A percentile compares a stretch with the other conserved stretches of the same genome.
Conservation (phyloP, 129 eudicot genomes). For the Artemisia annua region DNA sequence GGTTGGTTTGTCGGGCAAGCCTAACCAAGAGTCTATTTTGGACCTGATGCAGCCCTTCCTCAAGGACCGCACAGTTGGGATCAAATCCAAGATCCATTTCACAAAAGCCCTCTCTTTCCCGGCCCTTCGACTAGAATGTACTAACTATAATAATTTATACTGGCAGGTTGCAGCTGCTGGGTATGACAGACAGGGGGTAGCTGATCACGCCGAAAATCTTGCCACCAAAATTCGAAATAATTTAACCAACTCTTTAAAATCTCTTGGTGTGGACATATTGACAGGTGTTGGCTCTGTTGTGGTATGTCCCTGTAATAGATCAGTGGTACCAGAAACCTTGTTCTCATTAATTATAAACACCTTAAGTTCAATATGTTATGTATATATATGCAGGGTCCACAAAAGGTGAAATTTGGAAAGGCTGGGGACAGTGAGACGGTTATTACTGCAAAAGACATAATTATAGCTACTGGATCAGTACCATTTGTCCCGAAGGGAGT, state of each 20-base stretch:
- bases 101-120: too few relatives aligned
- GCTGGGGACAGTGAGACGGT: conserved; percentile 56
- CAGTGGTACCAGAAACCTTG: background rate
- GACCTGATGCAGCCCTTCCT: background rate
- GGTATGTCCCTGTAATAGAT: conserved; percentile 51
- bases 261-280: conserved; percentile 97
- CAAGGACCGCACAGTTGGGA: too few relatives aligned
- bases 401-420: conserved; percentile 66
- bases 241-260: conserved; percentile 87
- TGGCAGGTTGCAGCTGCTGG: conserved; percentile 95
- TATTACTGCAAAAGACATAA: conserved; percentile 87
- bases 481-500: conserved; percentile 97
- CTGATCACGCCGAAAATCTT: conserved; percentile 90
- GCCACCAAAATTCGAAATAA: conserved; percentile 90
- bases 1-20: too few relatives aligned
- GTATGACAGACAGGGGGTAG: conserved; percentile 95
- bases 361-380: conserved; percentile 17
- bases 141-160: conserved; percentile 5
- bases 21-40: too few relatives aligned
- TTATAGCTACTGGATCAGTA: conserved; percentile 91
- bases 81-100: too few relatives aligned
- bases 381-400: conserved; percentile 55
- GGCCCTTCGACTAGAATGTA: background rate
- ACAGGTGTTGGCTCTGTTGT: conserved; percentile 83
- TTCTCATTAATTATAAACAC: background rate